Conservation (phyloP, 2,329 filamentous ascomycete genomes). For the Apiospora arundinis region DNA sequence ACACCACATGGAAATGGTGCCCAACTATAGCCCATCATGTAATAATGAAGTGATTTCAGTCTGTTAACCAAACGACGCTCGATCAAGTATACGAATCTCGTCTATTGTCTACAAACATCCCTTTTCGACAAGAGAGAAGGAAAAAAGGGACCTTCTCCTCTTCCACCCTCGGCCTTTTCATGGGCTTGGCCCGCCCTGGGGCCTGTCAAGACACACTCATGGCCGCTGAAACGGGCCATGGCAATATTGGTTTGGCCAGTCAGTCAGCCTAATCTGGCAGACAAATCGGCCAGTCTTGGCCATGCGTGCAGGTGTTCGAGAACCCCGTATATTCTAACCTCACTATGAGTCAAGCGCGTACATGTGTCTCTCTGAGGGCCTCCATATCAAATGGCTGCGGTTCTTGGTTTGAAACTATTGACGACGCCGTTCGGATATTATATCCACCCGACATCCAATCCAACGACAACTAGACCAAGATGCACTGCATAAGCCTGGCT, state of each 20-base stretch:
- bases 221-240: constrained; percentile 7
- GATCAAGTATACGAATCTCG: neutral
- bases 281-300: neutral
- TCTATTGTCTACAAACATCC: neutral
- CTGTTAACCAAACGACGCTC: neutral
- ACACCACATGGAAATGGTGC: constrained; percentile 16
- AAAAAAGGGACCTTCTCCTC: neutral
- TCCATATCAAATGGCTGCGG: neutral
- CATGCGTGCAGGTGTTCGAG: neutral
- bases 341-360: neutral
- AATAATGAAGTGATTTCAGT: neutral
- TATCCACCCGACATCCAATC: neutral
- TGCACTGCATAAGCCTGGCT: neutral
- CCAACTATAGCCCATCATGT: constrained; percentile 6
- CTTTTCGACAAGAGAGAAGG: neutral
- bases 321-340: neutral
- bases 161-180: neutral
- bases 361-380: neutral
- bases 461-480: neutral
- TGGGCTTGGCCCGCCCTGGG: constrained; percentile 2
- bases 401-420: neutral
- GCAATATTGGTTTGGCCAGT: neutral
- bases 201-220: neutral
- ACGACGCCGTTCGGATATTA: neutral
- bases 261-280: constrained; percentile 11